Percentiles rank a stretch among this genome's conserved stretches.
Evolutionary conservation across 1,284 basidiomycete species (phyloP).

Genomic region (Cryptococcus sp.): DNA sequence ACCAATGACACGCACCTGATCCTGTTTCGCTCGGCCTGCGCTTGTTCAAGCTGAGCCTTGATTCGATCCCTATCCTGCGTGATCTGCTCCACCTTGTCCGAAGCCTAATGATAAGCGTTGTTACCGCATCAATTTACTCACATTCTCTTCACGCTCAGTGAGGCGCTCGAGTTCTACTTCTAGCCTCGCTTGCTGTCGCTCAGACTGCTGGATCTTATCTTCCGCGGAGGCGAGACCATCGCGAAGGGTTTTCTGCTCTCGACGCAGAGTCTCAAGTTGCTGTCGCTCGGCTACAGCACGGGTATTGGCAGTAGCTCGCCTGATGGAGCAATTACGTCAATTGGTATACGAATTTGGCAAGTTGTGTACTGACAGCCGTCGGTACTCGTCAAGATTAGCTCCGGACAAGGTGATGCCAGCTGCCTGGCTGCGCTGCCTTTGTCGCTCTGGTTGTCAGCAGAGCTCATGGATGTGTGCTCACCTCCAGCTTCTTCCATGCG

Average conservation of each 20-base stretch:
- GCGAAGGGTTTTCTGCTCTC: constrained; percentile 75
- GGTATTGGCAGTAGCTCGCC: constrained; percentile 61
- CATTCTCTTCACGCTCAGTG: constrained; percentile 64
- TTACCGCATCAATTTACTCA: constrained; percentile 42
- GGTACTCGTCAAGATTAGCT: constrained; percentile 85
- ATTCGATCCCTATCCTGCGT: constrained; percentile 35
- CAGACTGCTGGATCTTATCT: constrained; percentile 66
- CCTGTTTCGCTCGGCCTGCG: constrained; percentile 40
- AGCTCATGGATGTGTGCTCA: constrained; percentile 38
- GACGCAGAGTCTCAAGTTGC: constrained; percentile 73
- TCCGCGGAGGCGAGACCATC: constrained; percentile 61
- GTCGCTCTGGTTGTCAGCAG: constrained; percentile 61
- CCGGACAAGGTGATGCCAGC: constrained; percentile 77
- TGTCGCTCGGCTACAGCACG: constrained; percentile 86
- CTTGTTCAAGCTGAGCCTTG: constrained; percentile 43
- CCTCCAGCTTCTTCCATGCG: constrained; percentile 78
- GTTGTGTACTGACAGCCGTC: constrained; percentile 64
- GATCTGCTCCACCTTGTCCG: constrained; percentile 63
- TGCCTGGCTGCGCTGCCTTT: constrained; percentile 67
- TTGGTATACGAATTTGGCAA: too few relatives aligned
- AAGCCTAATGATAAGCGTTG: constrained; percentile 17
- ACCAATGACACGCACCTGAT: constrained; percentile 31
- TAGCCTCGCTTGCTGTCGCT: constrained; percentile 65
- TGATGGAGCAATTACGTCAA: not conserved
- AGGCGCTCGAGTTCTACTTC: constrained; percentile 63